These are phyloP conservation scores for Fusarium oligoseptatum DNA, from an alignment of 2,329 filamentous ascomycete genomes.

Conservation along the genomic window DNA sequence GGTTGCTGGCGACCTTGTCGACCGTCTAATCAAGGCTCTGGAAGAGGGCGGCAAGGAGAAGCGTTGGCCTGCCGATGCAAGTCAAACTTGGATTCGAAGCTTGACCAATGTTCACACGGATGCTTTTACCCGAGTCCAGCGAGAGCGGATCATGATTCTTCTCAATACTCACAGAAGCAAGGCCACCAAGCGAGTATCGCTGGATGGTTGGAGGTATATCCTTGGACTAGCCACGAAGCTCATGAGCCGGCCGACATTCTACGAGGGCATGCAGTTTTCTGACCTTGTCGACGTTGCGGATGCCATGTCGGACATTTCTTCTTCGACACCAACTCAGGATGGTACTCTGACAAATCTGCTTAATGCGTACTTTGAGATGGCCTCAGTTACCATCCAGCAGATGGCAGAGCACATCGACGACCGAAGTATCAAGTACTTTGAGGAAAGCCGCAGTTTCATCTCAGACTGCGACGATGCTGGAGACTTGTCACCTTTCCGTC, in stretches of 20 bases:
- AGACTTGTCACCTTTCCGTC: conserved; percentile 48
- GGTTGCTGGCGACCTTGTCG: conserved; percentile 49
- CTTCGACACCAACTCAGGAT: conserved; percentile 41
- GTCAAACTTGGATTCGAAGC: conserved; percentile 49
- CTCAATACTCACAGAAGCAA: conserved; percentile 48
- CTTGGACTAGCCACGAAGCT: conserved; percentile 63
- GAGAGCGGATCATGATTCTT: conserved; percentile 58
- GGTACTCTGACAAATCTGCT: conserved; percentile 51
- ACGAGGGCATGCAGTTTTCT: conserved; percentile 60
- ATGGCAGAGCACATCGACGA: conserved; percentile 60
- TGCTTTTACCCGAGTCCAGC: conserved; percentile 56
- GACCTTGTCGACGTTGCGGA: conserved; percentile 53
- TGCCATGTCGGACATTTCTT: conserved; percentile 47
- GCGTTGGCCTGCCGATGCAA: conserved; percentile 49
- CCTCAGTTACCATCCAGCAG: conserved; percentile 54
- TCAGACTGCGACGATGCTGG: conserved; percentile 40
- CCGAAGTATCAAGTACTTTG: conserved; percentile 58
- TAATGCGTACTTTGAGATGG: conserved; percentile 50
- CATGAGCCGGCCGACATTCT: conserved; percentile 65
- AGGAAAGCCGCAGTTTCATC: conserved; percentile 45
- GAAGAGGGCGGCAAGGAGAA: conserved; percentile 48
- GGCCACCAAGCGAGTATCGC: conserved; percentile 42
- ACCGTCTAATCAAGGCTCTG: conserved; percentile 49
- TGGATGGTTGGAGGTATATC: conserved; percentile 53
- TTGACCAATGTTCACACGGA: conserved; percentile 55